Evolutionary conservation across 495 filamentous ascomycete genomes (phyloP).

Genomic region (Talaromyces proteolyticus): DNA sequence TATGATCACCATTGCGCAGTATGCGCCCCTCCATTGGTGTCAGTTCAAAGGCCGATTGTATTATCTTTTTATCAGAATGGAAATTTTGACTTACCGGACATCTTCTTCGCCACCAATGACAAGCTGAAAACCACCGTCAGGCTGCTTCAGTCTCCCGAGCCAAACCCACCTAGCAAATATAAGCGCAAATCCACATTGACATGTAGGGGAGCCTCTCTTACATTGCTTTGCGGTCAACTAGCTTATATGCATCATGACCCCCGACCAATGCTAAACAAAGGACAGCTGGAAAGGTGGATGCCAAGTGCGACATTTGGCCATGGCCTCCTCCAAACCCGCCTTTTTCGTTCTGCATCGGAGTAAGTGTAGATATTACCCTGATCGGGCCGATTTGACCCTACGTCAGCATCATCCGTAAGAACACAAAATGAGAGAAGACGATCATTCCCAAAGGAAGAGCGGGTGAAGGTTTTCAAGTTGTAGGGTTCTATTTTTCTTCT

Average conservation of each 20-base stretch:
- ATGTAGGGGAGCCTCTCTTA: slow-evolving; percentile 22
- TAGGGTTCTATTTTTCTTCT: no score
- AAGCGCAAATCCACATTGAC: neutral
- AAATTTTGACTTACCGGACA: slow-evolving; percentile 56
- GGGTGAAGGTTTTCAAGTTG: no score
- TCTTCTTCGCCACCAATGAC: slow-evolving; percentile 82
- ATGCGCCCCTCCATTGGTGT: slow-evolving; percentile 61
- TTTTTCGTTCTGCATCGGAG: slow-evolving; percentile 69
- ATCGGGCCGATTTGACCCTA: slow-evolving; percentile 10
- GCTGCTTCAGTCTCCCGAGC: slow-evolving; percentile 77
- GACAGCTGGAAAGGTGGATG: slow-evolving; percentile 79
- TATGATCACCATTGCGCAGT: slow-evolving; percentile 79
- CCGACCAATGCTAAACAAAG: slow-evolving; percentile 73
- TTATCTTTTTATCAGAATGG: no score
- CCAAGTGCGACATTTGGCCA: slow-evolving; percentile 81
- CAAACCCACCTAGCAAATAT: slow-evolving; percentile 61
- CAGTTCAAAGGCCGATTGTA: no score
- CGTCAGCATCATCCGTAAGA: slow-evolving; percentile 8
- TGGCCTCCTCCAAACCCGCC: slow-evolving; percentile 95
- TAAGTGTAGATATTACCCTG: slow-evolving; percentile 64
- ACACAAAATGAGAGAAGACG: neutral
- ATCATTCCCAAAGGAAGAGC: no score
- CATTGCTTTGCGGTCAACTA: slow-evolving; percentile 78
- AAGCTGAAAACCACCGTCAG: slow-evolving; percentile 78
- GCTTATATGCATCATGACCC: slow-evolving; percentile 60